Evolutionary conservation across 2,329 filamentous ascomycete species (phyloP).

Genomic region (Magnaporthiopsis rhizophila): DNA sequence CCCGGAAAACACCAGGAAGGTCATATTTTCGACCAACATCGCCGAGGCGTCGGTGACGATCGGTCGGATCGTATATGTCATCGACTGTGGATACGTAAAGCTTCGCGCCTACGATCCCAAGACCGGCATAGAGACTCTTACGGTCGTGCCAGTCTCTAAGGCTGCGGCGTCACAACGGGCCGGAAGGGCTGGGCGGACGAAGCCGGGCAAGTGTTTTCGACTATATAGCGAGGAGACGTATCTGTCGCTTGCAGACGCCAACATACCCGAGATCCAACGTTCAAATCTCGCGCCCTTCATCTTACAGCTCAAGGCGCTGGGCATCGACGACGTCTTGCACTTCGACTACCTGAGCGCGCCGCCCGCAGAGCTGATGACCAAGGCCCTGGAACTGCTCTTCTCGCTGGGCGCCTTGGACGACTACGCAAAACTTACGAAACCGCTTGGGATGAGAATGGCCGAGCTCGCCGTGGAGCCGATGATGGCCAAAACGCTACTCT

Average conservation of each 20-base stretch:
- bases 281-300: constrained; percentile 84
- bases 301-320: constrained; percentile 86
- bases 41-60: constrained; percentile 95
- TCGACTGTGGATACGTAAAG: constrained; percentile 89
- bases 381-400: constrained; percentile 81
- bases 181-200: constrained; percentile 82
- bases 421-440: constrained; percentile 82
- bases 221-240: constrained; percentile 78
- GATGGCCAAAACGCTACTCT: constrained; percentile 83
- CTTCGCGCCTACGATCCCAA: constrained; percentile 74
- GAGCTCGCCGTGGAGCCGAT: constrained; percentile 90
- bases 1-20: constrained; percentile 75
- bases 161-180: constrained; percentile 89
- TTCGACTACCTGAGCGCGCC: constrained; percentile 87
- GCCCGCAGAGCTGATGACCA: constrained; percentile 74
- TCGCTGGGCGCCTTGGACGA: constrained; percentile 80
- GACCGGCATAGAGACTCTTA: constrained; percentile 83
- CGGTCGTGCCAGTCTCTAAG: constrained; percentile 74
- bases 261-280: constrained; percentile 83
- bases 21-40: constrained; percentile 92
- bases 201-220: constrained; percentile 86
- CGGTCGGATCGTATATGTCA: constrained; percentile 80
- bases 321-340: constrained; percentile 86
- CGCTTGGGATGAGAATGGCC: constrained; percentile 84
- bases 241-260: constrained; percentile 58